These are phyloP conservation scores for Arachis stenosperma DNA, from an alignment of 306 rosid genomes.

Conservation along the genomic window DNA sequence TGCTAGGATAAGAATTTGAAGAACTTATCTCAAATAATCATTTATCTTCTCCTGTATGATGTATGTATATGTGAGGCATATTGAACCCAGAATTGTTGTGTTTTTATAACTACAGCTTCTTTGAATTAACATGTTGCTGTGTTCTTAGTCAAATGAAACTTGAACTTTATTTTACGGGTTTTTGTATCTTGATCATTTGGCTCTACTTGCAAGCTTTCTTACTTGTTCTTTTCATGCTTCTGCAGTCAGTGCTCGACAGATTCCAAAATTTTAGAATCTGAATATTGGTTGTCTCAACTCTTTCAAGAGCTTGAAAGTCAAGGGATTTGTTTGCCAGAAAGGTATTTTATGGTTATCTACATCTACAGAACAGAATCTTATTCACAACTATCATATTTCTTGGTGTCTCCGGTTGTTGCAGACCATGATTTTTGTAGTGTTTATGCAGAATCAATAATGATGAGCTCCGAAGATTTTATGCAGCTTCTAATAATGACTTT, in stretches of 20 bases:
- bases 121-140: background rate
- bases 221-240: conserved; percentile 36
- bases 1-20: too few relatives aligned
- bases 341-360: conserved; percentile 51
- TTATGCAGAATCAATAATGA: conserved; percentile 72
- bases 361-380: conserved; percentile 5
- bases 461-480: conserved; percentile 67
- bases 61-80: conserved; percentile 13
- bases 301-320: conserved; percentile 64
- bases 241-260: conserved; percentile 53
- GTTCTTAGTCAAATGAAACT: background rate
- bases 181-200: background rate
- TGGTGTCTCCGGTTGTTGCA: conserved; percentile 45
- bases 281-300: conserved; percentile 65
- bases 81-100: background rate
- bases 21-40: too few relatives aligned
- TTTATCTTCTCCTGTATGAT: too few relatives aligned
- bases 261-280: conserved; percentile 52
- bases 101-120: background rate
- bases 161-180: background rate
- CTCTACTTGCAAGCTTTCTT: conserved; percentile 28
- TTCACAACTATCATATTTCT: conserved; percentile 20
- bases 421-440: conserved; percentile 57
- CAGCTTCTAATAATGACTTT: conserved; percentile 69
- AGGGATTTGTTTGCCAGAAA: conserved; percentile 74